Conservation (phyloP, 495 filamentous ascomycete genomes). For the Hypoxylon fragiforme region DNA sequence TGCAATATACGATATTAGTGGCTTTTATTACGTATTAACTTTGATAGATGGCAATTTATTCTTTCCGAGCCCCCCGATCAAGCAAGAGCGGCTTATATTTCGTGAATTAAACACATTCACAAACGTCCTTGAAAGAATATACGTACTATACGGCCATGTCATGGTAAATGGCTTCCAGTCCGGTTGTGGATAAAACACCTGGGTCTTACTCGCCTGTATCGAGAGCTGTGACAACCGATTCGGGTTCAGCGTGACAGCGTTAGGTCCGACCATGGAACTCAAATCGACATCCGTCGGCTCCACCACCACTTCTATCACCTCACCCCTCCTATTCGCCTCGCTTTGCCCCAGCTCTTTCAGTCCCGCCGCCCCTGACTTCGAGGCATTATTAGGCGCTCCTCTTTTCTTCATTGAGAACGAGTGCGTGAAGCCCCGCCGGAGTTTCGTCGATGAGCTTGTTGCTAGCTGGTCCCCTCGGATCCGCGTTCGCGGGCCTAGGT, state of each 20-base stretch:
- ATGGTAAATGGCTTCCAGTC: conserved; percentile 76
- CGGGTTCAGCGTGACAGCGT: conserved; percentile 6
- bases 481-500: conserved; percentile 40
- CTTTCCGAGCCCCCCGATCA: no score
- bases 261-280: conserved; percentile 47
- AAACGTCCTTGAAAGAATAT: not conserved
- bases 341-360: conserved; percentile 50
- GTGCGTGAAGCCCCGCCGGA: conserved; percentile 39
- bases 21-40: not conserved
- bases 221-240: conserved; percentile 35
- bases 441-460: conserved; percentile 39
- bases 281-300: conserved; percentile 41
- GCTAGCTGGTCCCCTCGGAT: conserved; percentile 48
- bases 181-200: conserved; percentile 60
- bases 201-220: conserved; percentile 31
- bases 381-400: conserved; percentile 16
- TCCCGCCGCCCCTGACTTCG: conserved; percentile 32
- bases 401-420: conserved; percentile 43
- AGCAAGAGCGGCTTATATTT: no score
- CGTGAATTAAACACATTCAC: no score
- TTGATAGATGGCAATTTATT: no score
- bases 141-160: conserved; percentile 62
- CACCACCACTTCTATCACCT: conserved; percentile 55
- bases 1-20: conserved; percentile 1
- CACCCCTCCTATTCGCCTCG: conserved; percentile 55